Conservation (phyloP, 164 flowering plant species). For the Tinospora cordifolia region DNA sequence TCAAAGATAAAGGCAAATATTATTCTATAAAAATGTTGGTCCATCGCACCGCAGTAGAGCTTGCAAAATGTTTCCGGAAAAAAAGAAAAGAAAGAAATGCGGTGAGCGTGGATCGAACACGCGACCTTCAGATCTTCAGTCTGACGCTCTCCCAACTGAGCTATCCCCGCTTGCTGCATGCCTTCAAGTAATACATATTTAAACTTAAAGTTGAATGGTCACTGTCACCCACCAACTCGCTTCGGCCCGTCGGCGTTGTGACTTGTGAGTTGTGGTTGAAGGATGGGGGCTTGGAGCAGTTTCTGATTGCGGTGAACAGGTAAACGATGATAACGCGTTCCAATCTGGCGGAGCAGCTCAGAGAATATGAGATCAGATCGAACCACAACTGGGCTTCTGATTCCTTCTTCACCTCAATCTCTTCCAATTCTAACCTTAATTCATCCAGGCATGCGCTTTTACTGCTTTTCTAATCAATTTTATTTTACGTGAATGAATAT, state of each 20-base stretch:
- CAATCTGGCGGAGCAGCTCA: conserved; percentile 79
- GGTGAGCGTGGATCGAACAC: conserved; percentile 94
- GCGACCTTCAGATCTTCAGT: conserved; percentile 91
- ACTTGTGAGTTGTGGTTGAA: too few relatives aligned
- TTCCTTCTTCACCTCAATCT: conserved; percentile 76
- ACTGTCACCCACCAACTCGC: too few relatives aligned
- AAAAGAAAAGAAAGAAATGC: conserved; percentile 19
- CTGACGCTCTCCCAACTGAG: conserved; percentile 88
- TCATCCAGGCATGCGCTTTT: conserved; percentile 17
- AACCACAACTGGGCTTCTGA: conserved; percentile 87
- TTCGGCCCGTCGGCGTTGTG: too few relatives aligned
- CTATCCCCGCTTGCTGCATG: conserved; percentile 51
- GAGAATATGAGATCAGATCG: conserved; percentile 89
- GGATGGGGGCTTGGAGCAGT: background rate
- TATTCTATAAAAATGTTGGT: too few relatives aligned
- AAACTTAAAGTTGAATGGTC: too few relatives aligned
- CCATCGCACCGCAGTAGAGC: too few relatives aligned
- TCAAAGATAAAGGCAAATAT: too few relatives aligned
- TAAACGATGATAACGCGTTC: conserved; percentile 80
- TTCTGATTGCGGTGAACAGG: background rate
- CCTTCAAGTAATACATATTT: background rate
- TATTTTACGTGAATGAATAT: too few relatives aligned
- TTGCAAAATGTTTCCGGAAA: too few relatives aligned
- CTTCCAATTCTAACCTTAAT: conserved; percentile 28
- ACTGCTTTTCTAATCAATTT: too few relatives aligned